Conservation (phyloP, 2,329 filamentous ascomycete species). For the Hawksworthiomyces lignivorus region DNA sequence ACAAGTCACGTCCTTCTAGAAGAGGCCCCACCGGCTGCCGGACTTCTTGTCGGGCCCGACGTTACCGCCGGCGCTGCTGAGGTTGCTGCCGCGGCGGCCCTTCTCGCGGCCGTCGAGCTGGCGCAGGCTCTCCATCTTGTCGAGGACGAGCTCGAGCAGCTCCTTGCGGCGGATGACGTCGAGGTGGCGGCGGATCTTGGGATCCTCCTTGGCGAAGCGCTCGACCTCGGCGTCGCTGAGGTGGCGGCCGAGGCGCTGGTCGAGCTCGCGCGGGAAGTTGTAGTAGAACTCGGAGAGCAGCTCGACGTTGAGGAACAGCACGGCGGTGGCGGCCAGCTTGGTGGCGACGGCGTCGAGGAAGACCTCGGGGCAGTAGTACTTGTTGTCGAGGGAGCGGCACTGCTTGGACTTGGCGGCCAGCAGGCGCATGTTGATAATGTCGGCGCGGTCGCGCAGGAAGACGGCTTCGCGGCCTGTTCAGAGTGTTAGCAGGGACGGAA, state of each 20-base stretch:
- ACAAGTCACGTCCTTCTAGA: constrained; percentile 4
- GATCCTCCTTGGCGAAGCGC: constrained; percentile 85
- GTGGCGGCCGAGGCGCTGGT: constrained; percentile 74
- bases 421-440: constrained; percentile 85
- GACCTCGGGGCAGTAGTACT: constrained; percentile 93
- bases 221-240: constrained; percentile 76
- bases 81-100: constrained; percentile 38
- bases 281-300: constrained; percentile 96
- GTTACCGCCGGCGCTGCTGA: constrained; percentile 6
- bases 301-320: constrained; percentile 96
- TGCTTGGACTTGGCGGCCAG: constrained; percentile 84
- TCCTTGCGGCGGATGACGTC: constrained; percentile 92
- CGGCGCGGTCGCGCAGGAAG: constrained; percentile 85
- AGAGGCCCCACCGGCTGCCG: constrained; percentile 14
- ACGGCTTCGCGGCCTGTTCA: constrained; percentile 74
- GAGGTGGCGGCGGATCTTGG: constrained; percentile 78
- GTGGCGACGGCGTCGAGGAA: constrained; percentile 97
- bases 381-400: constrained; percentile 75
- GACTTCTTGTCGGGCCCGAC: constrained; percentile 11
- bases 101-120: constrained; percentile 72
- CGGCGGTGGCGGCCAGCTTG: constrained; percentile 88
- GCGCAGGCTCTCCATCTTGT: constrained; percentile 89
- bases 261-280: constrained; percentile 89
- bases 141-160: constrained; percentile 81
- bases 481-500: constrained; percentile 20